Base-by-base conservation (phyloP, 208 protist species). In the Kentomonas sorsogonicus region DNA sequence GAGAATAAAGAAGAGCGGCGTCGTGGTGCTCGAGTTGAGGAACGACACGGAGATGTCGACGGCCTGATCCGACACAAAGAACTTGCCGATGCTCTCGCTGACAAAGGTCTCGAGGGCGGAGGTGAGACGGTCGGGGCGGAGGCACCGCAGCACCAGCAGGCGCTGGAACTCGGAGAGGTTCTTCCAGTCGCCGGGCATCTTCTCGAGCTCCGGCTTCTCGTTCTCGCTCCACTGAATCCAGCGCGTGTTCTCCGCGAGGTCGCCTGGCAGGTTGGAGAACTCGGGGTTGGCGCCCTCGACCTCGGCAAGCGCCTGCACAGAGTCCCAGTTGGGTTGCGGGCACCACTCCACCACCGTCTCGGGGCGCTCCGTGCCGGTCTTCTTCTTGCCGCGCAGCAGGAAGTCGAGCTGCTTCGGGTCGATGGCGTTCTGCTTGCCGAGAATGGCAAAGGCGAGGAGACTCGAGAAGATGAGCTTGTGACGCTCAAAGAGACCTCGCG, bases 1-100 rank as follows among this genome's bases (percentile, higher is more conserved):
- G 38, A 99, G 86, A 53, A 99, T 98, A 77, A 99, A 99, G 92
- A 99, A 99, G 25, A 99, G 77, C 33, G 98, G 97, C 30, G 97
- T 99, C 22, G 79, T 89, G 2, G 90, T 83, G 47, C 77, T 92
- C 13, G 94, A 93, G 69, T 99, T 98, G 41, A 86, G 68, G 76
- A 95, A 99, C 33, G 96, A 98, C 11, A 91, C 66, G 23, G 83
- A 81, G 29, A 99, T 94, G 47, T 96, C 83, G 23, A 98, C 93
- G 34, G 91, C 86, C 66, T 95, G 87, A 76, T 97, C 86, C 7
- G 95, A 94, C 9, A 98, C 93, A 60, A 98, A 99, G 76, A 95
- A 96, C 10, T 64, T 47, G 51, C 97, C 97, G 63, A 99, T 94
- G 47, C 64, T 83, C 47, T 95, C 81, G 50, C 57, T 77, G 6